A percentile compares a stretch with the other conserved stretches of the same genome.
Evolutionary conservation across 2,329 filamentous ascomycete species (phyloP).

Genomic region (Colletotrichum sp.): DNA sequence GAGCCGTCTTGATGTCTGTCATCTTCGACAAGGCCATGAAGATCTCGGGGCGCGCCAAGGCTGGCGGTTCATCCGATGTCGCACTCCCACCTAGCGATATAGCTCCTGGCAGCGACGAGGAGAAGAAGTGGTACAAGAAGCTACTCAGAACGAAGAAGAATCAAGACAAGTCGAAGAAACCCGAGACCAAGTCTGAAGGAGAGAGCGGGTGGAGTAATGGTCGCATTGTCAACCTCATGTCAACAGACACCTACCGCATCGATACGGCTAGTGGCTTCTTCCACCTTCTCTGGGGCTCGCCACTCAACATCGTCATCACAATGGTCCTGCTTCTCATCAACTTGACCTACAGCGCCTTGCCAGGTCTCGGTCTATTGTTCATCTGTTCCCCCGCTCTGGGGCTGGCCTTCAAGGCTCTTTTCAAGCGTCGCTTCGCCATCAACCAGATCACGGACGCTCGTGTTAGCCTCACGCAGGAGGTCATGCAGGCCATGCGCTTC

Average conservation of each 20-base stretch:
- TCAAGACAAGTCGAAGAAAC: constrained; percentile 25
- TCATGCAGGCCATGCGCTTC: constrained; percentile 86
- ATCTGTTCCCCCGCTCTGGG: constrained; percentile 72
- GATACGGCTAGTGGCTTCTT: constrained; percentile 88
- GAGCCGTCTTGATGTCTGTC: constrained; percentile 80
- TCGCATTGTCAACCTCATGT: constrained; percentile 90
- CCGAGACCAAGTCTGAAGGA: constrained; percentile 30
- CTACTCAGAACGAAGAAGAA: constrained; percentile 42
- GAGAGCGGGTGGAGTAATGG: constrained; percentile 81
- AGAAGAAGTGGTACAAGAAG: neutral
- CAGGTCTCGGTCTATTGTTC: constrained; percentile 83
- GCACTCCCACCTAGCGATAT: neutral
- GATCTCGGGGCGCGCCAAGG: constrained; percentile 86
- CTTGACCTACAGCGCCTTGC: constrained; percentile 84
- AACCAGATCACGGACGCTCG: constrained; percentile 94
- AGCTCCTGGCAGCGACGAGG: constrained; percentile 30
- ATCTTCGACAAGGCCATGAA: constrained; percentile 94
- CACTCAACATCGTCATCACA: constrained; percentile 73
- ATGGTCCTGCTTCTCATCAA: constrained; percentile 84
- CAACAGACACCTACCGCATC: constrained; percentile 89
- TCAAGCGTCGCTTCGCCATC: constrained; percentile 76
- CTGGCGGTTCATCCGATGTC: constrained; percentile 60
- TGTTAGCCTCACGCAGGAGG: constrained; percentile 89
- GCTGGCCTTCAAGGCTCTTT: constrained; percentile 73
- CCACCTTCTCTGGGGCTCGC: constrained; percentile 88